Percentiles rank a stretch among this genome's conserved stretches.
These are phyloP conservation scores for Sequoia sempervirens DNA, from an alignment of 75 land plant species.

Conservation along the genomic window DNA sequence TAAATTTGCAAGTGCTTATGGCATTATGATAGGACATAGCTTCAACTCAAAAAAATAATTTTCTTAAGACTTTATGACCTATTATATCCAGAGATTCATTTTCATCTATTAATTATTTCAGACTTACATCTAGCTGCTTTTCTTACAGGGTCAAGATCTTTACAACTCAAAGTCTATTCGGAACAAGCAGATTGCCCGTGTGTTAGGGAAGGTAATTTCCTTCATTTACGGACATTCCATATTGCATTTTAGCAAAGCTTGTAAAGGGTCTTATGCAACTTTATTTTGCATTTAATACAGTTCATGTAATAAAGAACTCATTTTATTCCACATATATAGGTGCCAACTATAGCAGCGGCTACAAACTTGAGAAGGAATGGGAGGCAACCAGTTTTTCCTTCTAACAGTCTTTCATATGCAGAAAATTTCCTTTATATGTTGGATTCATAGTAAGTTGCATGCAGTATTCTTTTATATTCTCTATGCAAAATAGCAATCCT, in stretches of 20 bases:
- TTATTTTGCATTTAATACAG: not conserved
- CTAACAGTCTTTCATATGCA: constrained; percentile 79
- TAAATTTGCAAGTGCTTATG: not conserved
- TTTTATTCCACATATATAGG: constrained; percentile 33
- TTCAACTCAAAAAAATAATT: not conserved
- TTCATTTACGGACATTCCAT: not conserved
- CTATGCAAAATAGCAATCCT: not conserved
- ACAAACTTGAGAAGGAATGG: constrained; percentile 86
- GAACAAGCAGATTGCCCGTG: constrained; percentile 92
- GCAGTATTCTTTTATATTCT: not conserved
- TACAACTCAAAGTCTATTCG: constrained; percentile 83
- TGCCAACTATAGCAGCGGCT: constrained; percentile 97
- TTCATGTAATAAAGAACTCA: not conserved
- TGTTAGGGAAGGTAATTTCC: constrained; percentile 83
- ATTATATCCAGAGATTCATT: not conserved
- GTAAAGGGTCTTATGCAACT: not conserved
- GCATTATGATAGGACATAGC: not conserved
- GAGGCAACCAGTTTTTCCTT: constrained; percentile 84
- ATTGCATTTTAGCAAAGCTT: not conserved
- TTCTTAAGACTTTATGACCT: not conserved
- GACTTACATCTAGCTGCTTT: not conserved
- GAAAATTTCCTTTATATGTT: constrained; percentile 99
- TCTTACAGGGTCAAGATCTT: constrained; percentile 85
- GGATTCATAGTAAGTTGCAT: constrained; percentile 83
- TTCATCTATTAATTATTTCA: not conserved